phyloP scores from a whole-genome alignment of 148 eudicot species.

The Salicornia ramosissima region DNA sequence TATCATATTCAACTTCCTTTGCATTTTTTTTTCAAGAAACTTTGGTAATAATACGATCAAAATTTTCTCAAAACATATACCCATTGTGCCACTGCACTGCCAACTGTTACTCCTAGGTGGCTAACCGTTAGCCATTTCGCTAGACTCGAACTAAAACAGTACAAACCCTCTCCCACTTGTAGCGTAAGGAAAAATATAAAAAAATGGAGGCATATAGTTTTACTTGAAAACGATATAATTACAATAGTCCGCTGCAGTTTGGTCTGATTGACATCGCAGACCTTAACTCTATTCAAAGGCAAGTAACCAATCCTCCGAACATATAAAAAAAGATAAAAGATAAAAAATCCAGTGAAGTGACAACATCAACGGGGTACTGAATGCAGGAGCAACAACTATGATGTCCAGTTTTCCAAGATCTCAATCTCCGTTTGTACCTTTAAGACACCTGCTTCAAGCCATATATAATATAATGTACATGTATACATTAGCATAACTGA shows the following conservation, averaged over 20 bases:
- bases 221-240: not conserved
- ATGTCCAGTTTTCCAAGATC: not conserved
- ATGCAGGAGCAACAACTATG: not conserved
- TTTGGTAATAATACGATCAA: too few species aligned
- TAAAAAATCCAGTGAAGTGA: not conserved
- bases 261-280: not conserved
- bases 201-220: slow-evolving; percentile 7
- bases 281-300: slow-evolving; percentile 2
- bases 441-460: slow-evolving; percentile 4
- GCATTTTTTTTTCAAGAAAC: too few species aligned
- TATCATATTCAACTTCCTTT: too few species aligned
- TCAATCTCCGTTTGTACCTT: slow-evolving; percentile 7
- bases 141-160: too few species aligned
- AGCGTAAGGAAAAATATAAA: too few species aligned
- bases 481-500: not conserved
- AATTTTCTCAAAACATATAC: too few species aligned
- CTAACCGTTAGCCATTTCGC: too few species aligned
- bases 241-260: not conserved
- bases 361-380: slow-evolving; percentile 6
- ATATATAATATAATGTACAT: not conserved
- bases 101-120: too few species aligned
- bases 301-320: not conserved
- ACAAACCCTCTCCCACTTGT: not conserved
- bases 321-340: not conserved
- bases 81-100: too few species aligned